A percentile compares a stretch with the other conserved stretches of the same genome.
phyloP scores from a whole-genome alignment of 139 green algal genomes.

The Coelastrella sp. region DNA sequence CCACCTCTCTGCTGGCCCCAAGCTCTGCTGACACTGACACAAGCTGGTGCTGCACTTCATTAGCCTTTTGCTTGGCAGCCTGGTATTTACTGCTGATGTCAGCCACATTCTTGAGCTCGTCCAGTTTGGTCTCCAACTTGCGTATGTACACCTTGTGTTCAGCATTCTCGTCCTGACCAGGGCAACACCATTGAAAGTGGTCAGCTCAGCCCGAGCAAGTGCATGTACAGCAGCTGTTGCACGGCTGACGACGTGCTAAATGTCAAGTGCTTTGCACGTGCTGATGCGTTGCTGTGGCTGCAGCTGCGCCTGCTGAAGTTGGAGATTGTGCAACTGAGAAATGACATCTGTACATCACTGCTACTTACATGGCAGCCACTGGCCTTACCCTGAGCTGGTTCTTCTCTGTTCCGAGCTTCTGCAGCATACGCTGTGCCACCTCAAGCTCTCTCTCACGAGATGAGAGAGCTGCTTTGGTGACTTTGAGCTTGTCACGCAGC shows the following conservation, averaged over 20 bases:
- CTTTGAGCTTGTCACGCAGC: slow-evolving; percentile 45
- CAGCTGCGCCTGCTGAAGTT: background rate
- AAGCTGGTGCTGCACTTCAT: slow-evolving; percentile 37
- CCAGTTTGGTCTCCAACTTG: background rate
- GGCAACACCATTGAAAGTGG: no score
- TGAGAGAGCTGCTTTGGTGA: slow-evolving; percentile 15
- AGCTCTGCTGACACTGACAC: slow-evolving; percentile 15
- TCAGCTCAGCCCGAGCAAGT: background rate
- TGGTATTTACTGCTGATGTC: slow-evolving; percentile 17
- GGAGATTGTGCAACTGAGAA: background rate
- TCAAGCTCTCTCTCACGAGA: slow-evolving; percentile 33
- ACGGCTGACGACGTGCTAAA: background rate
- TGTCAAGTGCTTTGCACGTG: no score
- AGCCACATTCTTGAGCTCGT: slow-evolving; percentile 25
- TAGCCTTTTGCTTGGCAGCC: slow-evolving; percentile 12
- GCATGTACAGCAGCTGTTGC: background rate
- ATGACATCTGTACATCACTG: background rate
- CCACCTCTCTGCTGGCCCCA: background rate
- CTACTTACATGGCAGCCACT: no score
- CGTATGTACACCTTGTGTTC: slow-evolving; percentile 24
- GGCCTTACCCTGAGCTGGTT: slow-evolving; percentile 15
- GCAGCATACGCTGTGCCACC: slow-evolving; percentile 18
- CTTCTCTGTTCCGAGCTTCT: slow-evolving; percentile 33
- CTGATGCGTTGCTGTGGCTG: background rate
- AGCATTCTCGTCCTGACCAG: slow-evolving; percentile 37